Conservation (phyloP, 176 grass and related monocot genomes). For the Oropetium thomaeum region DNA sequence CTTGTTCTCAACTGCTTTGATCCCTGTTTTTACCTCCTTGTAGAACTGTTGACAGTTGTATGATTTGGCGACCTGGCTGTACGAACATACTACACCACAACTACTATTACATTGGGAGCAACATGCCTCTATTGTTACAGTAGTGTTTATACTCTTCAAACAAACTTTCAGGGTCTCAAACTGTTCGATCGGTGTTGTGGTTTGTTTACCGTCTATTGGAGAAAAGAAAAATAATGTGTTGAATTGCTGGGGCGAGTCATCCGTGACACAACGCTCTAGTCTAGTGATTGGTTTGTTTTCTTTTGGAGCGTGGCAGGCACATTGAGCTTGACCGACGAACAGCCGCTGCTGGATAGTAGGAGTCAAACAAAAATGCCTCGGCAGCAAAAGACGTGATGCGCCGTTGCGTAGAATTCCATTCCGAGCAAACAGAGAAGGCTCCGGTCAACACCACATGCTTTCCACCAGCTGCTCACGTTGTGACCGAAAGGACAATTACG, state of each 20-base stretch:
- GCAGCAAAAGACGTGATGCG: slow-evolving; percentile 7
- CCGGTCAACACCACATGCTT: slow-evolving; percentile 1
- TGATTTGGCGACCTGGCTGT: background rate
- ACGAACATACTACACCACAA: background rate
- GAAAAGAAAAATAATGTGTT: background rate
- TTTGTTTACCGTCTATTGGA: background rate
- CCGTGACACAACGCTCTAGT: background rate
- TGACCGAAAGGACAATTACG: background rate
- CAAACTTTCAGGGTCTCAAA: background rate
- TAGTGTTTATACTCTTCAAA: background rate
- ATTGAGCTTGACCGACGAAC: background rate
- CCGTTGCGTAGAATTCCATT: background rate
- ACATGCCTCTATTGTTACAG: background rate
- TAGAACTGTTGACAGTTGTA: background rate
- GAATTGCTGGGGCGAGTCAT: background rate
- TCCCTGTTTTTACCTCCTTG: background rate
- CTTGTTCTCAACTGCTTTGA: background rate
- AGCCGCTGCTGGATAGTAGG: background rate
- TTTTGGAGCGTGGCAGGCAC: background rate
- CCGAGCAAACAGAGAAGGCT: background rate
- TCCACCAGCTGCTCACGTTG: too few species aligned
- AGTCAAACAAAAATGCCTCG: too few species aligned
- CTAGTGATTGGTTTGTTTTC: background rate
- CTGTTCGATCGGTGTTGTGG: background rate
- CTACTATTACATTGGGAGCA: too few species aligned